Base-by-base conservation (phyloP, 2,329 filamentous ascomycete genomes). In the Ramularia endophylla region DNA sequence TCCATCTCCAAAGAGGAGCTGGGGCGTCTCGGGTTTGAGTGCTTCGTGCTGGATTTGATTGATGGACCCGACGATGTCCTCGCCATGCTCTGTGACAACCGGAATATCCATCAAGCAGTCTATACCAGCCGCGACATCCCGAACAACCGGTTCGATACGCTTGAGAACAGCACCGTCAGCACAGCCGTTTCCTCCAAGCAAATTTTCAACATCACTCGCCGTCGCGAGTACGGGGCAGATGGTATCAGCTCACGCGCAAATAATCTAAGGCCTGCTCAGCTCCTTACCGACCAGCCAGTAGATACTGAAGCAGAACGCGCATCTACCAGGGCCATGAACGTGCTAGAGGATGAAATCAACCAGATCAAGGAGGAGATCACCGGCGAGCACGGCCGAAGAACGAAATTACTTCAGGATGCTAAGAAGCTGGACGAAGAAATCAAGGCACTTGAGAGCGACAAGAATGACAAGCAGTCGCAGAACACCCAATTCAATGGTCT, bases 1-100 rank as follows among this genome's bases (percentile, higher is more conserved):
- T 77, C 78, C 0, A 55, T 86, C 4, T 65, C 74, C 1, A 53
- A 60, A 5, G 70, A 79, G 7, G 70, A 86, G 38, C 63, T 87
- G 41, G 56, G 38, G 44, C 55, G 29, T 43, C 79, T 63, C 27
- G 87, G 87, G 0, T 77, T 98, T 36, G 83, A 94, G 49, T 81
- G 83, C 2, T 95, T 85, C 67, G 81, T 87, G 1, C 72, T 85
- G 18, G 85, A 97, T 57, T 86, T 77, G 44, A 60, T 98, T 5
- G 74, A 81, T 25, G 92, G 90, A 0, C 94, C 94, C 0, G 80
- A 83, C 1, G 76, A 85, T 2, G 86, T 98, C 1, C 68, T 97
- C 25, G 83, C 87, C 5, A 92, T 94, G 84, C 75, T 98, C 16
- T 95, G 88, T 62, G 75, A 80, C 9, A 82, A 85, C 52, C 78